phyloP scores from a whole-genome alignment of 2,329 filamentous ascomycete species.

The Neoarthrinium moseri region DNA sequence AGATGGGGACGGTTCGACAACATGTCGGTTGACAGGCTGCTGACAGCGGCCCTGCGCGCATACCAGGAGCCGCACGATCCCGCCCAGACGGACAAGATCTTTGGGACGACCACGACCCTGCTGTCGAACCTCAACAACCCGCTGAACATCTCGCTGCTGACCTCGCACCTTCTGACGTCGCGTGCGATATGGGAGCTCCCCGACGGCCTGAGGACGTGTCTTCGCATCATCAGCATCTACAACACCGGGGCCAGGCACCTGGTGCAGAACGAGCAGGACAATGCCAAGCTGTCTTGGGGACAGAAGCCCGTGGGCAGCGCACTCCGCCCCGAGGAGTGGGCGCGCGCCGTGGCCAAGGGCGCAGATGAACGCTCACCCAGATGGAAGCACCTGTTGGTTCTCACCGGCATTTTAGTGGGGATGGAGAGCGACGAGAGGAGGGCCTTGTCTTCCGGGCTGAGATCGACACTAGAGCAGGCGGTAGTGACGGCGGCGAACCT shows the following conservation, averaged over 20 bases:
- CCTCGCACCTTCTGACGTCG: constrained; percentile 68
- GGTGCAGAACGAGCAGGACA: constrained; percentile 45
- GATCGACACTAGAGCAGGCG: constrained; percentile 68
- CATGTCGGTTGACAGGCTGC: constrained; percentile 67
- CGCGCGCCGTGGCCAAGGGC: constrained; percentile 55
- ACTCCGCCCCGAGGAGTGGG: constrained; percentile 52
- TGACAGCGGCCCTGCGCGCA: constrained; percentile 63
- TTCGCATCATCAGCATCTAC: constrained; percentile 69
- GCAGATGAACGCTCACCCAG: constrained; percentile 59
- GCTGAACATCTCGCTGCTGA: constrained; percentile 70
- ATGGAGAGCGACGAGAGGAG: constrained; percentile 65
- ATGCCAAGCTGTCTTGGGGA: constrained; percentile 26
- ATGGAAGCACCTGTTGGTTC: constrained; percentile 82
- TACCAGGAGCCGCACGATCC: constrained; percentile 54
- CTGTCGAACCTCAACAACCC: constrained; percentile 71
- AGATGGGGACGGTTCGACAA: constrained; percentile 15
- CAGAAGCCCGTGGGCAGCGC: constrained; percentile 36
- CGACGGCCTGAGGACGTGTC: constrained; percentile 60
- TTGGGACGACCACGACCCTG: constrained; percentile 66
- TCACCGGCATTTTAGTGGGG: constrained; percentile 76
- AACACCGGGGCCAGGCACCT: constrained; percentile 63
- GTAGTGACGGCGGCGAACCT: constrained; percentile 75
- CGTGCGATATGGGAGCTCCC: constrained; percentile 68
- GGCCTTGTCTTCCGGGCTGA: constrained; percentile 62
- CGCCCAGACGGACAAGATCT: constrained; percentile 52